Conservation (phyloP, 192 early-diverging fungal genomes). For the Gonapodya prolifera region DNA sequence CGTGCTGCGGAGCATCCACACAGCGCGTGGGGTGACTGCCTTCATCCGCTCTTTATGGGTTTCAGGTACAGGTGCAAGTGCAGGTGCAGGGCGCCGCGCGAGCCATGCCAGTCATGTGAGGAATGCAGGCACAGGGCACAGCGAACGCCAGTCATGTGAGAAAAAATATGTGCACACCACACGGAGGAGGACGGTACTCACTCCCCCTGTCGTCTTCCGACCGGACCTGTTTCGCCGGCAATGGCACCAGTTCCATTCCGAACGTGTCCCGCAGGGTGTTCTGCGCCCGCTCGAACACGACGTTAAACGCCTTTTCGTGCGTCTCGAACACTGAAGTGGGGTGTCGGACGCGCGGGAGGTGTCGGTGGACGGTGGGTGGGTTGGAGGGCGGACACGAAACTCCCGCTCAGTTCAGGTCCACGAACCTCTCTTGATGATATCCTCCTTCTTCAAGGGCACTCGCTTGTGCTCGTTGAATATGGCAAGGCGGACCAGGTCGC, state of each 20-base stretch:
- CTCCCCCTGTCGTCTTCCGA: not conserved
- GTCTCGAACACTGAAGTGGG: constrained; percentile 32
- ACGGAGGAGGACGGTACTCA: not conserved
- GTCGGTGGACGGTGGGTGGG: not conserved
- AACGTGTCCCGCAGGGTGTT: constrained; percentile 31
- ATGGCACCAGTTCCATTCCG: constrained; percentile 50
- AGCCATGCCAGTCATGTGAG: too few species aligned
- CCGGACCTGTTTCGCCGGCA: constrained; percentile 15
- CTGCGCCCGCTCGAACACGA: constrained; percentile 34
- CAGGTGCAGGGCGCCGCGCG: too few species aligned
- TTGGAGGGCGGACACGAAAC: not conserved
- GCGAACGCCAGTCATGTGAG: not conserved
- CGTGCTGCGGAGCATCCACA: not conserved
- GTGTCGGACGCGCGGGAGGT: not conserved
- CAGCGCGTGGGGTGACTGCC: not conserved
- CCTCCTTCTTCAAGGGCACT: constrained; percentile 36
- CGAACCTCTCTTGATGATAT: constrained; percentile 44
- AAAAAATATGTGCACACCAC: not conserved
- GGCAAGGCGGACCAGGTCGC: constrained; percentile 46
- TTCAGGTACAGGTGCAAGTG: too few species aligned
- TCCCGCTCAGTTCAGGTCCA: too few species aligned
- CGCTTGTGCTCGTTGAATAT: constrained; percentile 39
- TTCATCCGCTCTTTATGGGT: not conserved
- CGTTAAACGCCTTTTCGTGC: constrained; percentile 24
- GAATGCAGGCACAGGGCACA: too few species aligned